Evolutionary conservation across 176 grass and related monocot species (phyloP).

Genomic region (Raddia distichophylla): DNA sequence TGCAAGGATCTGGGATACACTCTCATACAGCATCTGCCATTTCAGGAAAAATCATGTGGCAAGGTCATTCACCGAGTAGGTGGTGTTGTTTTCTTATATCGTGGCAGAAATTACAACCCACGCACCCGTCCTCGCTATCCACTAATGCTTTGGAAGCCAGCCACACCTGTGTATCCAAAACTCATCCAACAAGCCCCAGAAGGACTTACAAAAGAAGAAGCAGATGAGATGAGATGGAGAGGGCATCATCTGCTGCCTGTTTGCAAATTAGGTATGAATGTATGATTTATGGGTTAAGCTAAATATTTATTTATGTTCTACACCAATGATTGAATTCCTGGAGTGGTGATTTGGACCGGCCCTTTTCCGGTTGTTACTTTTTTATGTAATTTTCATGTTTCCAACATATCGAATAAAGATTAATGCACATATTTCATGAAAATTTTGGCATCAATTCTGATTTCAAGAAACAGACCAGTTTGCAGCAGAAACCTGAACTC

Average conservation of each 20-base stretch:
- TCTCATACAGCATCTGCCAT: conserved; percentile 20
- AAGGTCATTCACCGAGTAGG: conserved; percentile 79
- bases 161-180: conserved; percentile 84
- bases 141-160: conserved; percentile 98
- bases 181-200: conserved; percentile 87
- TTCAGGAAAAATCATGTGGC: conserved; percentile 85
- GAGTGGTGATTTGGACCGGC: not conserved
- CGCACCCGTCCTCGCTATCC: conserved; percentile 78
- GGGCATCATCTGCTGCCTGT: conserved; percentile 72
- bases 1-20: conserved; percentile 26
- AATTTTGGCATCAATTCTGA: not conserved
- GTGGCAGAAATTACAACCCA: conserved; percentile 78
- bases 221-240: conserved; percentile 78
- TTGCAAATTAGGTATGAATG: conserved; percentile 98
- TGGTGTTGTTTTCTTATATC: conserved; percentile 75
- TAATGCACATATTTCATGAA: not conserved
- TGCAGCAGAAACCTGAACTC: not conserved
- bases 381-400: not conserved
- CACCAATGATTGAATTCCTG: not conserved
- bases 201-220: conserved; percentile 87
- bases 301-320: conserved; percentile 23
- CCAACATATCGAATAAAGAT: not conserved
- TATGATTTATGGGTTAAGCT: conserved; percentile 39
- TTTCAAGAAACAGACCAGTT: not conserved
- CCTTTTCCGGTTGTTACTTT: not conserved